phyloP scores from a whole-genome alignment of 2,329 filamentous ascomycete species.

The Hypoxylon sp. region DNA sequence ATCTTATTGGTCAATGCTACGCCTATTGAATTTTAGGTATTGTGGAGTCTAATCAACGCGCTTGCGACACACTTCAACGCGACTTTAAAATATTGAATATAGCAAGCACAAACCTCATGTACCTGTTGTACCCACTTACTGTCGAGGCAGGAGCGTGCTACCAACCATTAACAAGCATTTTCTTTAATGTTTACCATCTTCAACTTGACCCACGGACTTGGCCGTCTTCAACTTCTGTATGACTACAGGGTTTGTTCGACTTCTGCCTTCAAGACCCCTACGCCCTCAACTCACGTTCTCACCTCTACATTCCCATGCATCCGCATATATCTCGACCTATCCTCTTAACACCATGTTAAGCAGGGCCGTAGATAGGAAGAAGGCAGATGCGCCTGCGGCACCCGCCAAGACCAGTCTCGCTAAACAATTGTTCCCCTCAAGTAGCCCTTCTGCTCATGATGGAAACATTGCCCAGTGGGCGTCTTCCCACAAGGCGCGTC shows the following conservation, averaged over 20 bases:
- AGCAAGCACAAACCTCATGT: conserved; percentile 8
- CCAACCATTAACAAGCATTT: conserved; percentile 9
- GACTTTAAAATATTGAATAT: conserved; percentile 28
- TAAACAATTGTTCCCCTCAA: conserved; percentile 71
- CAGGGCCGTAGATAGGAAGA: conserved; percentile 53
- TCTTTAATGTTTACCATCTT: not conserved
- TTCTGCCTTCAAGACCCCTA: conserved; percentile 46
- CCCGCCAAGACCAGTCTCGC: conserved; percentile 55
- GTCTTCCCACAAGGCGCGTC: conserved; percentile 62
- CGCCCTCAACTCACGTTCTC: conserved; percentile 29
- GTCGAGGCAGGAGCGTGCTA: conserved; percentile 16
- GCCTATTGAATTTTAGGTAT: conserved; percentile 15
- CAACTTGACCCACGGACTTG: not conserved
- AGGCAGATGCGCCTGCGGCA: conserved; percentile 57
- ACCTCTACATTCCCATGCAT: conserved; percentile 38
- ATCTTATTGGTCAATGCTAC: conserved; percentile 1
- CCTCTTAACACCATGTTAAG: conserved; percentile 49
- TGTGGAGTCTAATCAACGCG: conserved; percentile 34
- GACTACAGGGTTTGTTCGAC: conserved; percentile 42
- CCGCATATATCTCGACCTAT: conserved; percentile 17
- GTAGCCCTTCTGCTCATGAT: conserved; percentile 63
- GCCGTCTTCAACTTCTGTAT: conserved; percentile 42
- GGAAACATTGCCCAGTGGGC: conserved; percentile 64
- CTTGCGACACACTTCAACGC: conserved; percentile 20
- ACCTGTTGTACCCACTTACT: conserved; percentile 11